A percentile compares a stretch with the other conserved stretches of the same genome.
Evolutionary conservation across 2,329 filamentous ascomycete genomes (phyloP).

Genomic region (Fusarium verticillioides): DNA sequence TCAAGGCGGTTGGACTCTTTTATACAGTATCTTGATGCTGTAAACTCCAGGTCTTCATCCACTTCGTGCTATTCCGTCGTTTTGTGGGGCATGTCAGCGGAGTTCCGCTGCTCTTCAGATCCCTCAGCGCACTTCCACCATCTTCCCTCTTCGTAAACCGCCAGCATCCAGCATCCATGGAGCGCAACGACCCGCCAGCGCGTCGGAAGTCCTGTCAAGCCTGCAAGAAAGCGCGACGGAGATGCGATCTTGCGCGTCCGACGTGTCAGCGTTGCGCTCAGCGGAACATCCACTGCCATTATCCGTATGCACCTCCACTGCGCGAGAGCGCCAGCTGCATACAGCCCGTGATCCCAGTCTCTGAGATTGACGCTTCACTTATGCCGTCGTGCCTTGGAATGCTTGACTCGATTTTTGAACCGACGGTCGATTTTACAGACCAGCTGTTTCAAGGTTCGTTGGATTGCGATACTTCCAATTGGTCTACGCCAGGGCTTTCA

Average conservation of each 20-base stretch:
- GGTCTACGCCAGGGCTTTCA: accelerated
- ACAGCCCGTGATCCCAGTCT: accelerated
- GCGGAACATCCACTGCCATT: neutral
- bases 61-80: neutral
- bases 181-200: neutral
- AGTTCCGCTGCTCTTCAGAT: neutral
- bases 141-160: neutral
- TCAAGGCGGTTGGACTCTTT: neutral
- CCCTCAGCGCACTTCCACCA: neutral
- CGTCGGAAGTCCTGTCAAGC: constrained; percentile 6
- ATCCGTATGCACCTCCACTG: neutral
- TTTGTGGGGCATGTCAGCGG: neutral
- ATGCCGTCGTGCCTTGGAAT: neutral
- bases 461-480: neutral
- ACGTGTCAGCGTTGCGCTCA: neutral
- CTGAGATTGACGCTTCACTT: accelerated
- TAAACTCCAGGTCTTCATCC: too few species aligned
- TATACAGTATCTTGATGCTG: neutral
- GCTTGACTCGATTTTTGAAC: neutral
- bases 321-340: neutral
- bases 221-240: neutral
- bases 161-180: neutral
- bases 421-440: neutral
- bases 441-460: neutral
- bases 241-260: constrained; percentile 1